Evolutionary conservation across 768 basidiomycete genomes (phyloP), one percentile per base, ranked within the genome.

Genomic region (Hypholoma sublateritium): DNA sequence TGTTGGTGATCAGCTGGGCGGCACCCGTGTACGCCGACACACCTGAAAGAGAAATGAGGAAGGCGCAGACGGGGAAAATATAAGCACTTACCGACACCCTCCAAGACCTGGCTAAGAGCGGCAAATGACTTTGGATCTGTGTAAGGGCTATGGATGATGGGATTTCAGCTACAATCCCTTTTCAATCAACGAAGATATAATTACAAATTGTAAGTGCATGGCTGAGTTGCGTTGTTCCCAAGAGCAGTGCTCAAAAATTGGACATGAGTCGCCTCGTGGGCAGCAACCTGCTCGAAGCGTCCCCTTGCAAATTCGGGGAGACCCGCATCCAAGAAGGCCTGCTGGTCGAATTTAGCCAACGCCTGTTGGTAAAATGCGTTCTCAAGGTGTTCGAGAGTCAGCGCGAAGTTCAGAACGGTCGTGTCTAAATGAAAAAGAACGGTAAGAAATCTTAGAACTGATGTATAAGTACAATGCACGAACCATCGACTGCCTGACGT

Each of bases 151-250:
- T 4, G 14, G 5, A 50, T 7, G 36, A 11, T 5, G 17, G 1
- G 7, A 32, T 1, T 6, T 28, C 16, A 4, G 16, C 25, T 17
- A 16, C 21, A 54, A 47, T 6, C 47, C 3, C 7, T n/a, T 16
- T 11, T 11, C 19, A 44, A 41, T 37, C 11, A 22, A 45, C 2
- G 17, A 7, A 52, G 42, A 17, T 28, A 69, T 44, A 22, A 17
- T 21, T 58, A 82, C 81, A 87, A 88, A 55, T 61, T 70, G 68
- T 88, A 90, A 5, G 72, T 72, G 74, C 87, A 88, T 0, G 85
- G 74, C 64, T 80, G 52, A 11, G 79, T 75, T 6, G 85, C 84
- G 12, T 74, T 69, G 50, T 69, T 68, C 1, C 85, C 84, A 32
- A 87, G 69, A 1, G 69, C 69, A 1, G 44, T 45, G 48, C 52